Evolutionary conservation across 2,329 filamentous ascomycete species (phyloP).

Genomic region (Kalaharituber pfeilii): DNA sequence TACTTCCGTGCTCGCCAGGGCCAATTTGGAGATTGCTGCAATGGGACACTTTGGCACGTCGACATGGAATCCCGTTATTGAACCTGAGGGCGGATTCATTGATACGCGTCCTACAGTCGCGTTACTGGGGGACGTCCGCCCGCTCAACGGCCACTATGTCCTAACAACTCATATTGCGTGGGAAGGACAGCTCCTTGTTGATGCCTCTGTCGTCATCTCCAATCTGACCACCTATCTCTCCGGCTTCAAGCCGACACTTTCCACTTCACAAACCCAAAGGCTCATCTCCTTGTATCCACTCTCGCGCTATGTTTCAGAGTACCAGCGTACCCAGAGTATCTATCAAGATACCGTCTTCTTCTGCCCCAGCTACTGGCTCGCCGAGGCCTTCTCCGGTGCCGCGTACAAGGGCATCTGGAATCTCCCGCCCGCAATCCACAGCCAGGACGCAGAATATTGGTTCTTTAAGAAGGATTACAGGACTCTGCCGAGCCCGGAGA

Average conservation of each 20-base stretch:
- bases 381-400: constrained; percentile 1
- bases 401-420: background rate
- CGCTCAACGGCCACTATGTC: background rate
- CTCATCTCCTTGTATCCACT: background rate
- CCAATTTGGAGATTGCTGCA: too few species aligned
- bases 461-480: background rate
- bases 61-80: constrained; percentile 1
- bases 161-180: constrained; percentile 1
- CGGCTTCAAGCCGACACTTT: background rate
- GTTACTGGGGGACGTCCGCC: background rate
- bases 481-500: too few species aligned
- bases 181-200: background rate
- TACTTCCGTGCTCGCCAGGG: too few species aligned
- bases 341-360: constrained; percentile 12
- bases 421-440: constrained; percentile 9
- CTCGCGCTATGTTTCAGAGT: background rate
- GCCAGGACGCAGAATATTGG: constrained; percentile 7
- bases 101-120: background rate
- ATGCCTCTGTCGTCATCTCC: background rate
- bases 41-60: background rate
- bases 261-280: background rate
- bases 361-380: constrained; percentile 10
- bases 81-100: background rate
- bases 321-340: background rate
- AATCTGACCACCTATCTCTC: background rate